Conservation (phyloP, 495 filamentous ascomycete genomes). For the Melanomma pulvis-pyrius region DNA sequence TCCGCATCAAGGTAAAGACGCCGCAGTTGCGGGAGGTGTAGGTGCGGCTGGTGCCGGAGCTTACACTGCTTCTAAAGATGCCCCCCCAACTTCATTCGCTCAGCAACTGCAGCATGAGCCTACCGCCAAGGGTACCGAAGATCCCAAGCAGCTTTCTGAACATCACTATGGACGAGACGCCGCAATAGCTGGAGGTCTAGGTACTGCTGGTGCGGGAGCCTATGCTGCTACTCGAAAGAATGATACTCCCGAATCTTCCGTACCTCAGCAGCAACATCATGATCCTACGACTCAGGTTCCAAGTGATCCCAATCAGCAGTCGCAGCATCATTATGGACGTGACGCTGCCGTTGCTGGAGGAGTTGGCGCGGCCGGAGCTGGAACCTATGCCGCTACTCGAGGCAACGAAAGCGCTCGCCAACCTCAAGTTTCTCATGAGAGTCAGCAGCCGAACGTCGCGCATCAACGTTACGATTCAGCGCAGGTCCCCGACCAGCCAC, state of each 20-base stretch:
- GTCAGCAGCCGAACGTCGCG: neutral
- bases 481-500: constrained; percentile 15
- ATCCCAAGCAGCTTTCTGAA: constrained; percentile 1
- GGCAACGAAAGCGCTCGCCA: constrained; percentile 6
- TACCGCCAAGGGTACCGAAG: neutral
- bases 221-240: constrained; percentile 7
- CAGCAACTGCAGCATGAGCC: neutral
- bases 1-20: constrained; percentile 40
- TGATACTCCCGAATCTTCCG: no score
- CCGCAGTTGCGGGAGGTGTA: constrained; percentile 23
- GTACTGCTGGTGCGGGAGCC: constrained; percentile 21
- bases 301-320: neutral
- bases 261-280: neutral
- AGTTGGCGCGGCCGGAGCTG: constrained; percentile 23
- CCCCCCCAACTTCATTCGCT: neutral
- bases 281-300: neutral
- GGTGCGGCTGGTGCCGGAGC: constrained; percentile 27
- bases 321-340: constrained; percentile 28
- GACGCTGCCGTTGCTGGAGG: constrained; percentile 30
- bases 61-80: constrained; percentile 1
- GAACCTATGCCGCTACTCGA: constrained; percentile 10
- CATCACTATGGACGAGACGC: constrained; percentile 34
- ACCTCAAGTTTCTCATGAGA: neutral
- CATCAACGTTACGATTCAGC: constrained; percentile 25
- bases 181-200: constrained; percentile 23